Evolutionary conservation across 192 early-diverging fungal species (phyloP), one percentile per base, ranked within the genome.

Genomic region (Spizellomyces punctatus): DNA sequence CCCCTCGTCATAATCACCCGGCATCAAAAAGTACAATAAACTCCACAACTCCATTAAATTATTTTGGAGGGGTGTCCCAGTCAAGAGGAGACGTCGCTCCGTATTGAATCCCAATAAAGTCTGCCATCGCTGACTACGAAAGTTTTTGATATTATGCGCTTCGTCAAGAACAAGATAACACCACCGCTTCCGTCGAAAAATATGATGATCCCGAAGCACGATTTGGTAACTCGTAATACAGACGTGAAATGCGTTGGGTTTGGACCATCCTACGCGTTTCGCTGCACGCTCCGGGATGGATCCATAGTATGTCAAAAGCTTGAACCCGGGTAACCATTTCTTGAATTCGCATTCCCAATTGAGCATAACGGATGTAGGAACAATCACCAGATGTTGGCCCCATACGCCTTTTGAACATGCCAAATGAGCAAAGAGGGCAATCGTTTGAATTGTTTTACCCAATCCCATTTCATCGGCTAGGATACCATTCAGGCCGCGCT

Each of bases 31-130:
- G 77, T 95, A 92, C 52, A 96, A 80, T 63, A 96, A 78, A 6
- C 93, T 91, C 95, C 95, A 96, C 65, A 96, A 80, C 79, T 96
- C 95, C 84, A 92, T 90, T 91, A 96, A 92, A 76, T 95, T 96
- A 78, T 96, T 96, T 74, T 96, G 95, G 57, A 96, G 92, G 2
- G 95, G 95, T 14, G 95, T 96, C 64, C 95, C 95, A n/a, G 95
- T 96, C 50, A 96, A 77, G 47, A 95, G 72, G 27, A 94, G 78
- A 44, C 95, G 86, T 66, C 93, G 93, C 62, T 92, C 91, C 69
- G 89, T 93, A 67, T 93, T 90, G 80, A 95, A 93, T 14, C 88
- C 88, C 56, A 95, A 86, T 48, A 95, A 68, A 16, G 88, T 89
- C 68, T 93, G 89, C 94, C 95, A 96, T 46, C 93, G 85, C 89